Evolutionary conservation across 768 basidiomycete genomes (phyloP), one percentile per base, ranked within the genome.

Genomic region (Naematelia aurantialba): DNA sequence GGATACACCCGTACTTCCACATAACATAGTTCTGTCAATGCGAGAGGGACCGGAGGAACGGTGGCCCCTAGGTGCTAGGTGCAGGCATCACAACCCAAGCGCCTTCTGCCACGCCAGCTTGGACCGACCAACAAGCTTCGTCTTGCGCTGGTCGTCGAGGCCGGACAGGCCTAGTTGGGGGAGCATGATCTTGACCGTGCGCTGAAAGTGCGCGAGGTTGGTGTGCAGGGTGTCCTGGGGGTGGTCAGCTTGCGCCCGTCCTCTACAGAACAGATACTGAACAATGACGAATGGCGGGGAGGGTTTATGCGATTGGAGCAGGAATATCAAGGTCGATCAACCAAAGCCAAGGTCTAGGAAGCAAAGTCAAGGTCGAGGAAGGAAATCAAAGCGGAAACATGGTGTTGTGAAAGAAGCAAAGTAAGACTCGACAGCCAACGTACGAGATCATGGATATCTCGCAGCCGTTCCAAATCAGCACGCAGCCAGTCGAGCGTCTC

Each of bases 401-500:
- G 53, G 17, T 45, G 14, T 55, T 14, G 31, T 13, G 22, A 44
- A 27, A 24, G 14, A 56, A 39, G 17, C 17, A 34, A 44, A 11
- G 53, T 22, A 21, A 11, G 19, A 48, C 22, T 31, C 31, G 19
- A 21, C n/a, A 8, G 45, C 26, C 10, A 31, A 60, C 75, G 52
- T 44, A 75, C 75, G 10, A 76, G 45, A 52, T 76, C 72, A 17
- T 60, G 60, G 13, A 63, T 62, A 3, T 53, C 48, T 14, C 62
- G 53, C 17, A 77, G 45, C 51, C 68, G 58, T 39, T 74, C 69
- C n/a, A 77, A 45, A 55, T 77, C 76, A 11, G 61, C 59, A 58
- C 76, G 45, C 0, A 77, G 46, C 55, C 60, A 75, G 58, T 77
- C 66, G 3, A 77, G 56, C 17, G 76, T 77, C 45, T 77, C 76